phyloP scores from a whole-genome alignment of 805 yeast species.

The Phaffomyces antillensis region DNA sequence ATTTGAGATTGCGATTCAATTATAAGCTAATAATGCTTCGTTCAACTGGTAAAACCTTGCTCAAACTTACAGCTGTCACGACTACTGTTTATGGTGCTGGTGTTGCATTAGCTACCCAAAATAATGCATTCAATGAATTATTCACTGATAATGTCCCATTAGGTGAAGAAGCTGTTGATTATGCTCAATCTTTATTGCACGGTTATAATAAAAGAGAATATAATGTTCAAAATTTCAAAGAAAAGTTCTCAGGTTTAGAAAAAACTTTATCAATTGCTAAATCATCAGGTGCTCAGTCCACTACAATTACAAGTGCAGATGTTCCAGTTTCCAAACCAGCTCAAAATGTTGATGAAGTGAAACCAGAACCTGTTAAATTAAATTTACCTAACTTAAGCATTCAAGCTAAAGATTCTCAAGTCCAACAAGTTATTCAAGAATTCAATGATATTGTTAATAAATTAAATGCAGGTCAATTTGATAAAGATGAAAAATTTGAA shows the following conservation, averaged over 20 bases:
- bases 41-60: constrained; percentile 26
- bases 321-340: constrained; percentile 8
- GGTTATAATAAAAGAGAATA: constrained; percentile 18
- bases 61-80: constrained; percentile 26
- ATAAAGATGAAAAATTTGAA: constrained; percentile 9
- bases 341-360: constrained; percentile 3
- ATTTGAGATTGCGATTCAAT: not conserved
- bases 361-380: not conserved
- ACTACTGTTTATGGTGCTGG: constrained; percentile 49
- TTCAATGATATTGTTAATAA: constrained; percentile 18
- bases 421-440: constrained; percentile 19
- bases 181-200: constrained; percentile 33
- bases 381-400: constrained; percentile 23
- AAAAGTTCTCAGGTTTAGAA: constrained; percentile 32
- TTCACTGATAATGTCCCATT: constrained; percentile 61
- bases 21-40: constrained; percentile 16
- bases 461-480: constrained; percentile 18
- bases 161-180: constrained; percentile 47
- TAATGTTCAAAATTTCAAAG: constrained; percentile 30
- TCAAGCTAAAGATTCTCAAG: constrained; percentile 23
- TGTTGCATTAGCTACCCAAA: constrained; percentile 46
- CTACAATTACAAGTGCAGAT: constrained; percentile 24
- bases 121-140: constrained; percentile 52
- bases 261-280: constrained; percentile 33
- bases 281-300: constrained; percentile 29